Base-by-base conservation (phyloP, 2,329 filamentous ascomycete species). In the Zalaria obscura region DNA sequence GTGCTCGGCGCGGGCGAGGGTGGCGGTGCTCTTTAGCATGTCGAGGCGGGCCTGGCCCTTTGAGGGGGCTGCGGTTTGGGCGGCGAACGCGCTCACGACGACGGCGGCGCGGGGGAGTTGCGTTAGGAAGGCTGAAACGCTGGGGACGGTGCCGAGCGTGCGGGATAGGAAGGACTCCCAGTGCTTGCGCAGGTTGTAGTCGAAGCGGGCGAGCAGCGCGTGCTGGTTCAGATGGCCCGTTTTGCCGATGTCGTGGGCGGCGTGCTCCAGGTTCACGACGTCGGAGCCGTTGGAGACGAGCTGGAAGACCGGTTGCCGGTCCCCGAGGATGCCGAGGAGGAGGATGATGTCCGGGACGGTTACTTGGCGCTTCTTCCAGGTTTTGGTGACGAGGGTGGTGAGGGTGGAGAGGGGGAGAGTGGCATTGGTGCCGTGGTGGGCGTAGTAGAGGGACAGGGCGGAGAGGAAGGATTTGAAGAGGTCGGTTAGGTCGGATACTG, bases 11-110 rank as follows among this genome's bases (percentile, higher is more conserved):
- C 11, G 52, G 39, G 41, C 58, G 48, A 25, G 55, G n/a, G 45
- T 46, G 26, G 50, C 46, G 40, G 48, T 50, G 45, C 68, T 68
- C 58, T 80, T 83, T 50, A 88, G 66, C 39, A 81, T 76, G 43
- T 76, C 69, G n/a, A 88, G 67, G 5, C 78, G 73, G 45, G 73
- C 73, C 49, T 83, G 78, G 27, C 81, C 81, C 53, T 78, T 83
- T 38, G 71, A 65, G 4, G 80, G 50, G 1, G 75, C 72, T 8
- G 75, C 71, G 18, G 71, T 65, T 33, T 44, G 44, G 27, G 61
- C 56, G 8, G 72, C 55, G 0, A 73, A 72, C 4, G 66, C 60
- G 55, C 73, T 73, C 29, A 62, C 58, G 5, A 64, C 64, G 49
- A 82, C 66, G 3, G 68, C 54, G 5, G 70, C 69, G 42, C 73